These are phyloP conservation scores for Eragrostis curvula DNA, from an alignment of 176 grass and related monocot genomes.

Conservation along the genomic window DNA sequence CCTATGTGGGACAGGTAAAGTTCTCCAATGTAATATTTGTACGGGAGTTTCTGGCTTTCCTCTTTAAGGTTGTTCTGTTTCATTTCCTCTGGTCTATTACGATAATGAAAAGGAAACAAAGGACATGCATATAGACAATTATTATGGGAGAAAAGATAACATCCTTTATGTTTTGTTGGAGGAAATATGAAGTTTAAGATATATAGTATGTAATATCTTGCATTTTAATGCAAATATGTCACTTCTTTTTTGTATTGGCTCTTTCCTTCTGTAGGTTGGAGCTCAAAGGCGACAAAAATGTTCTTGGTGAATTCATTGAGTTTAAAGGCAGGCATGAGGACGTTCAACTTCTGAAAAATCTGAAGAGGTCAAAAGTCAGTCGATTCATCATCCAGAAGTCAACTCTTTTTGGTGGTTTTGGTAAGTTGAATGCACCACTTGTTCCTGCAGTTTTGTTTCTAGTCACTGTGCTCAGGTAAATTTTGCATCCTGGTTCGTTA, in stretches of 20 bases:
- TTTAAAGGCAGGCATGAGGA: slow-evolving; percentile 90
- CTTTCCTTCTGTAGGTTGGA: slow-evolving; percentile 64
- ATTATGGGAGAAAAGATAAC: background rate
- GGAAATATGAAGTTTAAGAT: background rate
- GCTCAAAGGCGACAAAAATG: slow-evolving; percentile 73
- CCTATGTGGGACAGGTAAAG: slow-evolving; percentile 97
- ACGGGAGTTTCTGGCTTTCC: background rate
- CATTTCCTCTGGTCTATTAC: background rate
- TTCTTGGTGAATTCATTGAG: slow-evolving; percentile 93
- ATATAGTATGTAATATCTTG: slow-evolving; percentile 1
- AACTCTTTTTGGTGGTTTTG: slow-evolving; percentile 79
- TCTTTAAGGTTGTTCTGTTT: background rate
- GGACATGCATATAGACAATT: background rate
- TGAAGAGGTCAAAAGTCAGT: slow-evolving; percentile 94
- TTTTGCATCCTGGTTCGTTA: background rate
- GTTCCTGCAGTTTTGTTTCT: slow-evolving; percentile 2
- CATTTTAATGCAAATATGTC: background rate
- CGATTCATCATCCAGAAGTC: slow-evolving; percentile 81
- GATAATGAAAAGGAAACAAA: background rate
- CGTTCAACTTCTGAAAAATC: slow-evolving; percentile 71
- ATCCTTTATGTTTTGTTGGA: background rate
- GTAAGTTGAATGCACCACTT: slow-evolving; percentile 19
- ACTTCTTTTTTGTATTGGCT: background rate
- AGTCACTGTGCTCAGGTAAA: slow-evolving; percentile 14
- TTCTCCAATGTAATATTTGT: background rate